Percentiles rank a stretch among this genome's conserved stretches.
These are phyloP conservation scores for Leccinum boreale DNA, from an alignment of 768 basidiomycete species.

Conservation along the genomic window DNA sequence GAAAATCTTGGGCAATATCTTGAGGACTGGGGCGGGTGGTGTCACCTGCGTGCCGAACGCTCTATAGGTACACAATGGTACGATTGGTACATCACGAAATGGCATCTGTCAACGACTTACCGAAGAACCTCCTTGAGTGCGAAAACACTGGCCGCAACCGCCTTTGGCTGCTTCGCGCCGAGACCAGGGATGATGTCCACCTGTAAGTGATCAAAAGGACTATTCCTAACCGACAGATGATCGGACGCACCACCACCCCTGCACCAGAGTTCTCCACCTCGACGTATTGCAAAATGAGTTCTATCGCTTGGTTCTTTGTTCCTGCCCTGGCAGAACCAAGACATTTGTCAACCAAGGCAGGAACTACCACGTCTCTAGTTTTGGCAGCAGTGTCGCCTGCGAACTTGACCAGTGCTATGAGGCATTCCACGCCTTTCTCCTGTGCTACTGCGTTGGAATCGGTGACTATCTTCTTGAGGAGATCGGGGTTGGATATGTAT, in stretches of 20 bases:
- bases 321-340: constrained; percentile 88
- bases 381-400: constrained; percentile 86
- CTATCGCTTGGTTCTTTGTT: constrained; percentile 84
- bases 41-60: constrained; percentile 75
- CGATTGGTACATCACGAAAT: not conserved
- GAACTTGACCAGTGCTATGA: constrained; percentile 82
- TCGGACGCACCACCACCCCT: constrained; percentile 77
- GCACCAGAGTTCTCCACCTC: constrained; percentile 90
- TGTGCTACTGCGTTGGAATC: constrained; percentile 97
- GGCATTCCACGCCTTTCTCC: constrained; percentile 93
- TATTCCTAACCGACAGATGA: constrained; percentile 22
- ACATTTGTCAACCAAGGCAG: constrained; percentile 95
- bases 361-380: constrained; percentile 76
- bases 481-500: constrained; percentile 72
- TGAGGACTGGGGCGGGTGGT: constrained; percentile 77
- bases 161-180: constrained; percentile 90
- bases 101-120: constrained; percentile 41
- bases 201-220: constrained; percentile 38
- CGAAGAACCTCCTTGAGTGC: constrained; percentile 82
- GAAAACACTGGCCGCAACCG: constrained; percentile 74
- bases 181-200: constrained; percentile 81
- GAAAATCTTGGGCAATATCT: constrained; percentile 88
- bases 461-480: constrained; percentile 81
- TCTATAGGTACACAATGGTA: constrained; percentile 38
- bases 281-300: constrained; percentile 83